Evolutionary conservation across 1,139 yeast genomes (phyloP).

Genomic region (Williopsis jadinii): DNA sequence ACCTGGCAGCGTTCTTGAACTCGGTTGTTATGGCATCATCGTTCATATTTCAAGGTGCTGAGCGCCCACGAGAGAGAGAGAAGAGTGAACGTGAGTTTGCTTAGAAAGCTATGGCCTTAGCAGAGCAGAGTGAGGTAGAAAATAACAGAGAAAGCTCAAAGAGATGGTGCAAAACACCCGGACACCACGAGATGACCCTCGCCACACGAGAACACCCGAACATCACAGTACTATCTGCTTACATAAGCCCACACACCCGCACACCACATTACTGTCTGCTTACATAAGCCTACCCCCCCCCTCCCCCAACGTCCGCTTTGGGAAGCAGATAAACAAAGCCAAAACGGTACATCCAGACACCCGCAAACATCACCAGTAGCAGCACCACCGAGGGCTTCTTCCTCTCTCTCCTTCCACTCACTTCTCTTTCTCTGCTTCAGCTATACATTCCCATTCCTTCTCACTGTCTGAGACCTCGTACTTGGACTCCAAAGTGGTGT

Average conservation of each 20-base stretch:
- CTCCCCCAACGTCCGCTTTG: background rate
- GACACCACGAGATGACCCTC: background rate
- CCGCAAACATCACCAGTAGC: too few relatives aligned
- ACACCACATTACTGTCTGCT: conserved; percentile 3
- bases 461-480: background rate
- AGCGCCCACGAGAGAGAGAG: background rate
- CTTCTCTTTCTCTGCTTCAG: too few relatives aligned
- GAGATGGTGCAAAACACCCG: background rate
- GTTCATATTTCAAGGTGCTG: conserved; percentile 22
- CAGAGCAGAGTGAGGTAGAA: too few relatives aligned
- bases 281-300: background rate
- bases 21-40: conserved; percentile 35
- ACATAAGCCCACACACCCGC: background rate
- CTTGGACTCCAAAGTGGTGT: too few relatives aligned
- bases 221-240: too few relatives aligned
- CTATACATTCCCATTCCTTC: background rate
- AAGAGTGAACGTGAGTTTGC: too few relatives aligned
- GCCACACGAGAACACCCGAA: too few relatives aligned
- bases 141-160: background rate
- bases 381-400: background rate
- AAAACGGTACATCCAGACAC: background rate
- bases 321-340: conserved; percentile 23
- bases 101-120: too few relatives aligned
- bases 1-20: conserved; percentile 57
- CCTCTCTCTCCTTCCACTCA: background rate